Evolutionary conservation across 164 flowering plant species (phyloP), one percentile per base, ranked within the genome.

Genomic region (Piper longum): DNA sequence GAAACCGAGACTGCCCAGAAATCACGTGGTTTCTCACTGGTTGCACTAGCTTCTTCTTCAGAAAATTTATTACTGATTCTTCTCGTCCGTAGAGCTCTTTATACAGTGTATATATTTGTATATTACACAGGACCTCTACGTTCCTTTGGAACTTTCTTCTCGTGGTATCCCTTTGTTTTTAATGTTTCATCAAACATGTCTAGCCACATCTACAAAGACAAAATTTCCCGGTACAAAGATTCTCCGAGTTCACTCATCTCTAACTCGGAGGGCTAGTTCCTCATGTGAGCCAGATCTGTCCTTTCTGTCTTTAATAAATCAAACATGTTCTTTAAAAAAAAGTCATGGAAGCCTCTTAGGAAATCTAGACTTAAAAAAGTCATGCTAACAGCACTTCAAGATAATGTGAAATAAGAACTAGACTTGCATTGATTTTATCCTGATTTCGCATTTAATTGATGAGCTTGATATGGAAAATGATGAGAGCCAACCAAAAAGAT

Each of bases 41-140:
- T 41, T 57, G 39, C 41, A 55, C 57, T 17, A 16, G 60, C 60
- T 57, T 57, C 60, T 26, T 57, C 60, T 57, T 13, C 56, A 57
- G 59, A 57, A 57, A 57, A 18, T 57, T 9, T 39, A 57, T 41
- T 57, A 6, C 60, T 36, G 60, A 26, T 57, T 57, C 60, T 41
- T 36, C 41, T 8, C 36, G 41, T 36, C 41, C 14, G 7, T 5
- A 13, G 26, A 4, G 26, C 60, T 57, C 16, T 54, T 54, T 17
- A 2, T 36, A 48, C 52, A 9, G 52, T 48, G 14, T 48, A 48
- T 48, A 48, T 48, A 48, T 48, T 48, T 48, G 52, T 48, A 48
- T 48, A 48, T 48, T 48, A 8, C 52, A 48, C 52, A 48, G 52
- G 52, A 48, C 52, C 12, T 48, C 9, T 14, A 48, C 9, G 52